Conservation (phyloP, 2,329 filamentous ascomycete species). For the Neurospora sp. region DNA sequence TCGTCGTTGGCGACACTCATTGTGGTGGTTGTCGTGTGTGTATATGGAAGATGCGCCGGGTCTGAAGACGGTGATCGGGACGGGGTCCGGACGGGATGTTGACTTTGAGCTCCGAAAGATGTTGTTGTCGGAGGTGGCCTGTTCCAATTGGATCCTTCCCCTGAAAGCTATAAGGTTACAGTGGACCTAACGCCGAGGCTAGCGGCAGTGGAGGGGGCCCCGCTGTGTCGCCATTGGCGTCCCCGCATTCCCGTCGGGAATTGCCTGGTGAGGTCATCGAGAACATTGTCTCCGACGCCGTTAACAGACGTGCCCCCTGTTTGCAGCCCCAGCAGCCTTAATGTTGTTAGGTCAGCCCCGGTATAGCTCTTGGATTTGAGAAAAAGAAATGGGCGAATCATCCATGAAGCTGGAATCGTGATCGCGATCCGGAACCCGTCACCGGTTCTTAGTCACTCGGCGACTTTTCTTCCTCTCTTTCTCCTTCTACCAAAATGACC, state of each 20-base stretch:
- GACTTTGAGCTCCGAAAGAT: background rate
- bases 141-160: background rate
- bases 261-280: background rate
- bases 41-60: background rate
- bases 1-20: conserved; percentile 32
- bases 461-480: background rate
- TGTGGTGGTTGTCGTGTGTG: conserved; percentile 19
- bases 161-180: background rate
- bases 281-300: background rate
- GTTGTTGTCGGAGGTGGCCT: background rate
- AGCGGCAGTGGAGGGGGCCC: background rate
- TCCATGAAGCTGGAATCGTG: background rate
- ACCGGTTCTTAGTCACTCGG: background rate
- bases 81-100: background rate
- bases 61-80: background rate
- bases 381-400: background rate
- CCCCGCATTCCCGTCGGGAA: background rate
- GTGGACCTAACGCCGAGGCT: background rate
- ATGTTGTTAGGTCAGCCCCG: background rate
- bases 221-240: background rate
- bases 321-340: background rate
- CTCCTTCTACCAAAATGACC: background rate
- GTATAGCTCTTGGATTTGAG: background rate
- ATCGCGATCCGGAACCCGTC: background rate
- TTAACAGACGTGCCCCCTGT: background rate